Percentiles rank a stretch among this genome's conserved stretches.
These are phyloP conservation scores for Panellus pusillus DNA, from an alignment of 768 basidiomycete genomes.

Conservation along the genomic window DNA sequence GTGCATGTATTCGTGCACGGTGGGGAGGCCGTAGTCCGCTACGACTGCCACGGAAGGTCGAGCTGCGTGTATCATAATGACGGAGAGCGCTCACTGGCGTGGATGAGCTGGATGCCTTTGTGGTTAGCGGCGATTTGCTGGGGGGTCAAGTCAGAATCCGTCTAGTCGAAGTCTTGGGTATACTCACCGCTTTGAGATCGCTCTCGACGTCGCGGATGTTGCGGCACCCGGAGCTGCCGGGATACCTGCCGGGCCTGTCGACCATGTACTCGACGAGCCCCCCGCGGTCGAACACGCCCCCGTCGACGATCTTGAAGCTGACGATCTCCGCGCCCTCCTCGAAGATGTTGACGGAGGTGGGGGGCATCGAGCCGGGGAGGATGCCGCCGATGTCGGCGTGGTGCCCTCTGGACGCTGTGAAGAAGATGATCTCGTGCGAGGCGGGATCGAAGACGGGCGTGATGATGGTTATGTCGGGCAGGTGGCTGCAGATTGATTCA, in stretches of 20 bases:
- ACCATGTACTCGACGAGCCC: conserved; percentile 80
- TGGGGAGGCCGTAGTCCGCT: conserved; percentile 79
- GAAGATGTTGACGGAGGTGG: conserved; percentile 85
- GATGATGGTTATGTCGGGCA: conserved; percentile 91
- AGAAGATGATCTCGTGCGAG: conserved; percentile 79
- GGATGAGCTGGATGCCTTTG: conserved; percentile 86
- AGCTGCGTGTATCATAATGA: no score
- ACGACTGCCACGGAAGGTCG: conserved; percentile 69
- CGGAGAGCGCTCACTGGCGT: no score
- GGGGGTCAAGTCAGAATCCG: conserved; percentile 7
- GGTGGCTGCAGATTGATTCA: conserved; percentile 37
- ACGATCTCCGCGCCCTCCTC: conserved; percentile 93
- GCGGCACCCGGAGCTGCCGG: conserved; percentile 84
- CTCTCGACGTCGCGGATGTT: conserved; percentile 90
- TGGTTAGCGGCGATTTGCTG: conserved; percentile 95
- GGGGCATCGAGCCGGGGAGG: conserved; percentile 93
- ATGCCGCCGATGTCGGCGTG: conserved; percentile 95
- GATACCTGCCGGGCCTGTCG: conserved; percentile 75
- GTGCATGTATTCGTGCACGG: conserved; percentile 92
- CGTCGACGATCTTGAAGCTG: conserved; percentile 88
- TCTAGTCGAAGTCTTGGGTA: not conserved
- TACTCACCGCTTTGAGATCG: conserved; percentile 85
- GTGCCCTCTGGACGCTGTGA: conserved; percentile 91
- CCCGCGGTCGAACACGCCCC: conserved; percentile 75
- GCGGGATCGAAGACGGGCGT: conserved; percentile 81